phyloP scores from a whole-genome alignment of 148 eudicot species.

The Cornus kousa region DNA sequence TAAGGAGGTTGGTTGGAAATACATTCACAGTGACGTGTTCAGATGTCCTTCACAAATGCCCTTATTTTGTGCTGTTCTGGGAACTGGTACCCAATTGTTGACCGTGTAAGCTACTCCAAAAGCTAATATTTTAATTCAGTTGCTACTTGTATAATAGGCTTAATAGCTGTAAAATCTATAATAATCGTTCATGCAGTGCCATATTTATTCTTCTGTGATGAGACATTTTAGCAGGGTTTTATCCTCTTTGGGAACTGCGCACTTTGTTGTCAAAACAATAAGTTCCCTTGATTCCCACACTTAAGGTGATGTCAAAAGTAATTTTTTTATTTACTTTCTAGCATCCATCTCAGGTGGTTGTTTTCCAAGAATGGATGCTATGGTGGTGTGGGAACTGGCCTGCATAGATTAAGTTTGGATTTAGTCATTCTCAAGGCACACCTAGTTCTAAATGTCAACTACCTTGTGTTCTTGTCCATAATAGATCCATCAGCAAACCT shows the following conservation, averaged over 20 bases:
- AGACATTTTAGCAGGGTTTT: background rate
- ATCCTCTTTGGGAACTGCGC: background rate
- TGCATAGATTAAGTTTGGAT: background rate
- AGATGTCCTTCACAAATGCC: conserved; percentile 61
- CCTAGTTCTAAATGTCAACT: background rate
- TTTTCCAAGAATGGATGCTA: background rate
- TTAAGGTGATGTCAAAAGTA: background rate
- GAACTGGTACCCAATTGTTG: conserved; percentile 76
- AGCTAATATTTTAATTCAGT: background rate
- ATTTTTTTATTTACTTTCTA: background rate
- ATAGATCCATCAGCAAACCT: background rate
- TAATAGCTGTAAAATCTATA: background rate
- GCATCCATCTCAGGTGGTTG: background rate
- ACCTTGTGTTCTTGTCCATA: background rate
- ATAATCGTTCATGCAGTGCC: background rate
- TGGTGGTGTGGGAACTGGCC: background rate
- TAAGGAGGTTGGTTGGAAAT: conserved; percentile 67
- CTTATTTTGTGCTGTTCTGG: conserved; percentile 71
- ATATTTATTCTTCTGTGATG: background rate
- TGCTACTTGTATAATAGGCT: background rate
- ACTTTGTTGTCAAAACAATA: no score
- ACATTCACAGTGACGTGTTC: conserved; percentile 61
- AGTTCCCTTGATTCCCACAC: background rate
- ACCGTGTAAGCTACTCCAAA: conserved; percentile 47
- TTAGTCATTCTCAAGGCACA: background rate